Evolutionary conservation across 2,329 filamentous ascomycete genomes (phyloP), one percentile per base, ranked within the genome.

Genomic region (Rhynchosporium graminicola): DNA sequence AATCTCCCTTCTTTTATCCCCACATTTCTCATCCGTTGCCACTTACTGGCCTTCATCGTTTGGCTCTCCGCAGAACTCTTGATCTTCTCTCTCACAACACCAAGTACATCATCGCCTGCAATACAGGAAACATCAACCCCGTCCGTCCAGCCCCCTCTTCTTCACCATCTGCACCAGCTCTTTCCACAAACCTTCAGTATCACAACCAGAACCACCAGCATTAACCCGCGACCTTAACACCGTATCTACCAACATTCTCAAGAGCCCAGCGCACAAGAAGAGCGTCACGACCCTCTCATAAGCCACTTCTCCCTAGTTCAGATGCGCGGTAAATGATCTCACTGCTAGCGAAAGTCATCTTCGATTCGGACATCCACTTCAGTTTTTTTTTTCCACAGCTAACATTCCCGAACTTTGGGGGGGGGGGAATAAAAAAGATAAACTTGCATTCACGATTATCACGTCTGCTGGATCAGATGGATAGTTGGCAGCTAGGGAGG

Each of bases 201-300:
- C 81, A n/a, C 79, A 75, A 3, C 79, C 80, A n/a, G 79, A 75
- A 3, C 79, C 80, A 2, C 83, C 83, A 3, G 82, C 82, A 70
- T 85, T 84, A 48, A 83, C 75, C 20, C 40, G 82, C 76, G 13
- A 84, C 76, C 64, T 80, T 81, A 70, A 83, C 83, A 0, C 74
- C 68, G 60, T 80, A 76, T 56, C 78, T 72, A 0, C 77, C 76
- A 29, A 84, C 74, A 5, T 81, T 69, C 3, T 79, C 73, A 3
- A 85, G 48, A 12, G 67, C 68, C 20, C 2, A 67, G 67, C 10
- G 55, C 57, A 9, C 70, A 36, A 12, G 67, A 63, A 59, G 69
- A 66, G 31, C 70, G 61, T 45, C 69, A 70, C 10, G 60, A 57
- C 20, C 1, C 15, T 48, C 43, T 64, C 61, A 43, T 63, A 67